Evolutionary conservation across 164 flowering plant genomes (phyloP), one percentile per base, ranked within the genome.

Genomic region (Santalum album): DNA sequence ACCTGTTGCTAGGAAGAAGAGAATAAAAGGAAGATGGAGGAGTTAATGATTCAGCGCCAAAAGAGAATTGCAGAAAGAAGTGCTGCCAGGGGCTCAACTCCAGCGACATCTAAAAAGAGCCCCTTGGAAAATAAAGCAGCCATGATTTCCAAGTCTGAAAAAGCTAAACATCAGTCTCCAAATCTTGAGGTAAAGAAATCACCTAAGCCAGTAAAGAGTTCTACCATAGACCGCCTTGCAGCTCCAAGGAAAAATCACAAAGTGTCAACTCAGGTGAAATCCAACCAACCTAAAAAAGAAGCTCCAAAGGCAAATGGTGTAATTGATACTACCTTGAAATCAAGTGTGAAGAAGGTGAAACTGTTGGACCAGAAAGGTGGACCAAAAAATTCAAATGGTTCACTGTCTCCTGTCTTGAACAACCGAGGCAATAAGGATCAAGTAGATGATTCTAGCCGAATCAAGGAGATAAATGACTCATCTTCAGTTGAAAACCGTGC

Each of bases 41-140:
- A 87, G 69, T 57, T 82, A 45, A 24, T 57, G 42, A 59, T 74
- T 58, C 77, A 81, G 60, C 82, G 97, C 20, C 94, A 83, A 66
- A 83, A 80, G 72, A 71, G 97, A 62, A 90, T 90, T 65, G 87
- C 97, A 26, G 91, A 90, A 75, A 81, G 89, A 74, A 90, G 86
- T 70, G 68, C 77, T 35, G 63, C 66, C 39, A 63, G 59, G 35
- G 83, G 81, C 49, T 1, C 26, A 44, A 64, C 56, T 42, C 25
- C 78, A 48, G 58, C 65, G 12, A 26, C 72, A 29, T 19, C 73
- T 35, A 79, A 64, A 65, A 69, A 19, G 53, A 25, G 61, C 12
- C 16, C 65, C 12, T 43, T 49, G 9, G 80, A 52, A 32, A 72
- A 44, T 25, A 77, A 62, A 61, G 55, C 73, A 22, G 25, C 54